A percentile compares a stretch with the other conserved stretches of the same genome.
Conservation (phyloP, 495 filamentous ascomycete genomes). For the Aspergillus asperescens region DNA sequence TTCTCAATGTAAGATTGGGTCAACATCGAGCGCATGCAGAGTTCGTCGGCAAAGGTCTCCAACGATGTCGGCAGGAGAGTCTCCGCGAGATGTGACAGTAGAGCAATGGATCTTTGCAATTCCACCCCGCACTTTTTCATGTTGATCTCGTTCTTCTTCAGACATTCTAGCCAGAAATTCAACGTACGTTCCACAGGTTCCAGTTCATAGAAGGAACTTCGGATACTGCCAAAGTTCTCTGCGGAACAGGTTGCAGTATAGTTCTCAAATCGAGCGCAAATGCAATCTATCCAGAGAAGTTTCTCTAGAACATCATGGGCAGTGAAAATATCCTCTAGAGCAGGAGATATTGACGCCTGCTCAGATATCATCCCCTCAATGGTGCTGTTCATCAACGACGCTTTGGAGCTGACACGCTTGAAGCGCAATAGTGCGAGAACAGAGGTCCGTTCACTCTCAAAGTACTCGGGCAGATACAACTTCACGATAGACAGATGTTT, state of each 20-base stretch:
- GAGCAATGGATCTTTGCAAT: conserved; percentile 70
- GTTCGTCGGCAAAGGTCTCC: conserved; percentile 72
- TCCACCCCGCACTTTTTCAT: conserved; percentile 73
- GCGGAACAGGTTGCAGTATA: conserved; percentile 68
- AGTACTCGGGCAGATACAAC: conserved; percentile 85
- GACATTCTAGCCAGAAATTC: conserved; percentile 79
- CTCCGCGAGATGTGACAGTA: conserved; percentile 80
- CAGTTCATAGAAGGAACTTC: conserved; percentile 76
- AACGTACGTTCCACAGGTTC: conserved; percentile 88
- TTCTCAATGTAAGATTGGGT: conserved; percentile 83
- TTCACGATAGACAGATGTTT: conserved; percentile 84
- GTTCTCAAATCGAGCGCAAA: conserved; percentile 79
- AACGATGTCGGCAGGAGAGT: conserved; percentile 67
- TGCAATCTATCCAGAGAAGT: conserved; percentile 72
- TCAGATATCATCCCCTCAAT: conserved; percentile 68
- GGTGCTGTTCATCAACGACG: conserved; percentile 69
- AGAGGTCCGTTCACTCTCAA: conserved; percentile 71
- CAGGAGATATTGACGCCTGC: conserved; percentile 48
- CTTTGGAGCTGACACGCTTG: conserved; percentile 84
- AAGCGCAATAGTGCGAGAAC: conserved; percentile 81
- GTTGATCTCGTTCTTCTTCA: conserved; percentile 83
- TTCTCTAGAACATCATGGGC: conserved; percentile 79
- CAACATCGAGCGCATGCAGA: conserved; percentile 66
- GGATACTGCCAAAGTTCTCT: conserved; percentile 69
- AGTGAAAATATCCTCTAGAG: conserved; percentile 68